Evolutionary conservation across 2,329 filamentous ascomycete genomes (phyloP), one percentile per base, ranked within the genome.

Genomic region (Akanthomyces muscarius): DNA sequence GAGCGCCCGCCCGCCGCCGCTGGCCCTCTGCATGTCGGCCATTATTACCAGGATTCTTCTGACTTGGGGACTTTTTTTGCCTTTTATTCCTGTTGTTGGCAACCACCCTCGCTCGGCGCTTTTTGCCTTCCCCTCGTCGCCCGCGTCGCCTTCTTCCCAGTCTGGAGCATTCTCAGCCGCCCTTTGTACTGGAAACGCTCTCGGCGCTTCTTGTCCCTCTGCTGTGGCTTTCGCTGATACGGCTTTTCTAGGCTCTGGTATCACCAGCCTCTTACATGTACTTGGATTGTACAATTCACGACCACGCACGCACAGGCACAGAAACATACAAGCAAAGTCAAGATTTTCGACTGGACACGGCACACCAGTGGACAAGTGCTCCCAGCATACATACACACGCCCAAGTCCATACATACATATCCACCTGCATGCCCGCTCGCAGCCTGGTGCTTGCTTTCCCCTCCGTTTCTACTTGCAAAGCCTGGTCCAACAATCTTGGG

Each of bases 381-480:
- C 56, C 44, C 56, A 41, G 36, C 45, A 51, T 25, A 58, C n/a
- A 21, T 25, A 38, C 30, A 48, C 38, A n/a, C 23, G 11, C 33
- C n/a, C 10, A 6, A 14, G 11, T 28, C 11, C 51, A 57, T 57
- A 33, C 54, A 44, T 60, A 52, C 57, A 42, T 53, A 61, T 53
- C 58, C 58, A 53, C 57, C 48, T 53, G 58, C 58, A 52, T 61
- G 58, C 5, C 58, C 58, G 38, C n/a, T 45, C 58, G 25, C 48
- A 52, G 58, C 58, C 41, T 30, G 42, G 4, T 48, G 55, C 55
- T 58, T 25, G 44, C 28, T 66, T 66, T 66, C 28, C 50, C 62
- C 56, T 45, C 36, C 54, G 41, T 48, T 65, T 65, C 63, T 67
- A n/a, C 48, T 52, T 21, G 36, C 48, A 52, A 38, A 21, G 23